Conservation (phyloP, 441 rosid genomes). For the Omphalea diandra region DNA sequence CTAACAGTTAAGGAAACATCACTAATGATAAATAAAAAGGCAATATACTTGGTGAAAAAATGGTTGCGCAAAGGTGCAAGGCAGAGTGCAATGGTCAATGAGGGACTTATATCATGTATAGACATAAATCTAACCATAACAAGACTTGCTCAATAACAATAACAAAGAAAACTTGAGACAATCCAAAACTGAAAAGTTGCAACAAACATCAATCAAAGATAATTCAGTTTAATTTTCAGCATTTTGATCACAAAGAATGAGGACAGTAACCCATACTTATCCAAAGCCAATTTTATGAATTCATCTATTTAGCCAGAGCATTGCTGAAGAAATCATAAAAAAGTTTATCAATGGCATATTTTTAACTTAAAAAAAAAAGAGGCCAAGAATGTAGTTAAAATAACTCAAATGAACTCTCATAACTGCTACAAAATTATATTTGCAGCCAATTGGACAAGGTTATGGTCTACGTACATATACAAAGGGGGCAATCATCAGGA, state of each 20-base stretch:
- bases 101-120: slow-evolving; percentile 16
- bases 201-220: slow-evolving; percentile 5
- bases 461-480: slow-evolving; percentile 18
- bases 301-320: slow-evolving; percentile 21
- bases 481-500: slow-evolving; percentile 31
- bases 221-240: too few species aligned
- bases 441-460: slow-evolving; percentile 18
- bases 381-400: slow-evolving; percentile 11
- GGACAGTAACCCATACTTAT: slow-evolving; percentile 22
- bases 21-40: not conserved
- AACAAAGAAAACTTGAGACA: slow-evolving; percentile 12
- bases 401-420: slow-evolving; percentile 11
- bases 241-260: slow-evolving; percentile 3
- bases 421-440: slow-evolving; percentile 16
- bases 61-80: not conserved
- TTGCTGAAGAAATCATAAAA: slow-evolving; percentile 21
- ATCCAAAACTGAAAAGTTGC: slow-evolving; percentile 20
- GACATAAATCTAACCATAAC: not conserved
- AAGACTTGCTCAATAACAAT: slow-evolving; percentile 19
- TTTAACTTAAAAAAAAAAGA: not conserved
- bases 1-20: not conserved
- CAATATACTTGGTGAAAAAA: slow-evolving; percentile 2
- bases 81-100: slow-evolving; percentile 16
- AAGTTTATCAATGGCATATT: slow-evolving; percentile 2
- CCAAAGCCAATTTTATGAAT: slow-evolving; percentile 23